Percentiles rank a stretch among this genome's conserved stretches.
phyloP scores from a whole-genome alignment of 2,329 filamentous ascomycete species.

The Penicillium sclerotiorum region DNA sequence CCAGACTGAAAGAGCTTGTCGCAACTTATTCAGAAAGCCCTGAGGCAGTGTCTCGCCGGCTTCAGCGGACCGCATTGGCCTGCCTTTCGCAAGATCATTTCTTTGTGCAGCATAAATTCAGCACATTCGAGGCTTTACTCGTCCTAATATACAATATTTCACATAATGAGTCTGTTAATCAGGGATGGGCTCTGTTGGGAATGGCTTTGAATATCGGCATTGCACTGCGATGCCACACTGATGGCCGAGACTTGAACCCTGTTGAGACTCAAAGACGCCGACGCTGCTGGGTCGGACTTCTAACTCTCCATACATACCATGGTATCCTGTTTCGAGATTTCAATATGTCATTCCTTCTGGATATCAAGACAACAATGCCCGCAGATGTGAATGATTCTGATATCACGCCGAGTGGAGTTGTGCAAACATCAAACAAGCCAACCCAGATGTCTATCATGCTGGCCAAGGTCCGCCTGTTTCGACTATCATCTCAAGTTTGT shows the following conservation, averaged over 20 bases:
- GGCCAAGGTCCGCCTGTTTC: conserved; percentile 32
- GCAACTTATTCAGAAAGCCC: background rate
- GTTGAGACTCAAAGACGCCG: conserved; percentile 31
- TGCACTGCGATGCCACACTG: conserved; percentile 33
- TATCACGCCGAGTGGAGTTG: conserved; percentile 14
- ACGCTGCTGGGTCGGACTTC: conserved; percentile 35
- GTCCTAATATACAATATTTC: conserved; percentile 34
- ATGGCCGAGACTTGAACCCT: conserved; percentile 21
- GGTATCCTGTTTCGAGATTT: conserved; percentile 28
- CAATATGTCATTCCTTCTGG: conserved; percentile 26
- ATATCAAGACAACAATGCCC: conserved; percentile 23
- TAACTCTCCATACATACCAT: conserved; percentile 37
- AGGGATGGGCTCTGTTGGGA: conserved; percentile 33
- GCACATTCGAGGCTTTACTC: conserved; percentile 34
- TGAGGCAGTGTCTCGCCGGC: conserved; percentile 2
- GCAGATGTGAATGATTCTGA: conserved; percentile 30
- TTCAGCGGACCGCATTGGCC: conserved; percentile 25
- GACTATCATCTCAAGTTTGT: conserved; percentile 31
- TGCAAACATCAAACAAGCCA: conserved; percentile 16
- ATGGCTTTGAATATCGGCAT: conserved; percentile 35
- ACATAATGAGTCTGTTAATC: conserved; percentile 29
- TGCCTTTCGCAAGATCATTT: conserved; percentile 34
- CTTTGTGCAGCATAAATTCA: conserved; percentile 30
- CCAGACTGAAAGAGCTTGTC: conserved; percentile 8
- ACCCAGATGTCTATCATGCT: conserved; percentile 39